Evolutionary conservation across 495 filamentous ascomycete species (phyloP).

Genomic region (Daldinia concentrica): DNA sequence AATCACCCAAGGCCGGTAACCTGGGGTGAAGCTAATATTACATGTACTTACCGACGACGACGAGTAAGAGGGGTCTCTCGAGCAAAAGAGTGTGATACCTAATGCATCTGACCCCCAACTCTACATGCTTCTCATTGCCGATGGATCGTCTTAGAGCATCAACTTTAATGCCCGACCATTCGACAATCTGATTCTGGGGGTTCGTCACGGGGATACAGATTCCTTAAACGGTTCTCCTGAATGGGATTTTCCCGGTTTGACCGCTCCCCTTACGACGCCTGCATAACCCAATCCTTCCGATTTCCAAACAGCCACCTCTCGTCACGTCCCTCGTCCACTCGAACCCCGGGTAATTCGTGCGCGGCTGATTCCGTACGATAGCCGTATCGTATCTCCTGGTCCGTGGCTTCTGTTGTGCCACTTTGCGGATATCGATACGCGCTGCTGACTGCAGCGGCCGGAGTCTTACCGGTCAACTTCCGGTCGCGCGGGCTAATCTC

Average conservation of each 20-base stretch:
- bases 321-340: neutral
- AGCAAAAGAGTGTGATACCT: neutral
- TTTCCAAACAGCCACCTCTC: neutral
- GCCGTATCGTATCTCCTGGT: slow-evolving; percentile 4
- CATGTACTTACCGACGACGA: neutral
- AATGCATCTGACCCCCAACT: slow-evolving; percentile 21
- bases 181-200: slow-evolving; percentile 14
- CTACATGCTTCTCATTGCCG: slow-evolving; percentile 5
- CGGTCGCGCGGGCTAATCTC: slow-evolving; percentile 7
- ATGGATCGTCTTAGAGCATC: slow-evolving; percentile 18
- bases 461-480: slow-evolving; percentile 14
- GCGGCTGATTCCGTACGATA: neutral
- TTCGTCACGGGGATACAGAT: slow-evolving; percentile 1
- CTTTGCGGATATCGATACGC: slow-evolving; percentile 22
- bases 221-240: neutral
- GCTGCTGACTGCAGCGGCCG: slow-evolving; percentile 27
- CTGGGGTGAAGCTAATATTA: neutral
- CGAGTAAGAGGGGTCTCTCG: neutral
- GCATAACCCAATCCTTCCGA: slow-evolving; percentile 23
- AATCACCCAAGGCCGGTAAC: neutral
- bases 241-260: neutral
- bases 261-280: slow-evolving; percentile 1
- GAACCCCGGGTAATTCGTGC: neutral
- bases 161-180: neutral
- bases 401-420: slow-evolving; percentile 14